Evolutionary conservation across 306 rosid species (phyloP), one percentile per base, ranked within the genome.

Genomic region (Calophaca sinica): DNA sequence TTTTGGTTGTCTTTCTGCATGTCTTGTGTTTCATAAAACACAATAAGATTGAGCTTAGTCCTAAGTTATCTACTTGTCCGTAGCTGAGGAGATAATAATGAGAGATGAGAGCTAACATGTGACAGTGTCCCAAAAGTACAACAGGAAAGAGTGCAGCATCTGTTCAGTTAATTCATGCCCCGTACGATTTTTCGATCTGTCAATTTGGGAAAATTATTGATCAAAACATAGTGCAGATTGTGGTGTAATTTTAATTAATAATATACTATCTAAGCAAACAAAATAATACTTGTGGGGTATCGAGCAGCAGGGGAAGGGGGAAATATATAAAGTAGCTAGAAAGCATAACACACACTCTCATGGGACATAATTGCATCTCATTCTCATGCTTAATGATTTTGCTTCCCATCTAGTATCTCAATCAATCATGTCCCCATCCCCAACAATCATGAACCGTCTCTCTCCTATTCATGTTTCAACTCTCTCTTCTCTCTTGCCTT

Each of bases 291-390:
- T 5, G 76, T 59, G 68, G 76, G 84, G 80, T 41, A 38, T 20
- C 10, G 14, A 38, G 51, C 2, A 9, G 6, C 41, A 36, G 41
- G 36, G 32, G 15, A n/a, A 4, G 38, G 14, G 35, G 45, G 39
- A 26, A 79, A 42, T 41, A 63, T 9, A 75, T 69, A 64, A 63
- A 20, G 26, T 20, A 20, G 26, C 1, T 20, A 20, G 26, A 20
- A 20, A 28, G 63, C 53, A 77, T 15, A 49, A 77, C 87, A 87
- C 89, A 79, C 82, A 84, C 88, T 89, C 87, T 85, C 84, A 84
- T 75, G 88, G 74, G 79, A 50, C 79, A 81, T 81, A 76, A 81
- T 81, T 75, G 78, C 81, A 70, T 9, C 81, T 48, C 44, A 62
- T 75, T 57, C 74, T 63, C 74, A 76, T 81, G 85, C 79, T 64